phyloP scores from a whole-genome alignment of 192 early-diverging fungal genomes.

The Irineochytrium annulatum region DNA sequence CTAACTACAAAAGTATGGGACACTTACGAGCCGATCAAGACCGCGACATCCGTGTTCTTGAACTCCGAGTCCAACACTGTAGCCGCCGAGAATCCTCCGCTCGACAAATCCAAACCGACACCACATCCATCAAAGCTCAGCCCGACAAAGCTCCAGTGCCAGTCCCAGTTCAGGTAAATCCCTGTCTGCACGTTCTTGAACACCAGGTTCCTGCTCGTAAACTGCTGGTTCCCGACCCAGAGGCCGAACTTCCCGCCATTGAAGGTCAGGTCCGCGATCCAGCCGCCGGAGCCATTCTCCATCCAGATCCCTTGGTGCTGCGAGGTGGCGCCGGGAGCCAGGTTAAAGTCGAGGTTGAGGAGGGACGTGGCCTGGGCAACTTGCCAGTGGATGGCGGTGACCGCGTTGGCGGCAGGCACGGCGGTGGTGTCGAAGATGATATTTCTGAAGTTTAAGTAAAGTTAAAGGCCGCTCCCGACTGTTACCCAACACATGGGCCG shows the following conservation, averaged over 20 bases:
- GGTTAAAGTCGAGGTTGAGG: conserved; percentile 27
- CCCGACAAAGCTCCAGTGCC: conserved; percentile 37
- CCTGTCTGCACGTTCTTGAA: conserved; percentile 29
- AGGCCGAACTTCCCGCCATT: conserved; percentile 34
- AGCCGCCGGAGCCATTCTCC: conserved; percentile 46
- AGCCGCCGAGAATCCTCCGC: conserved; percentile 9
- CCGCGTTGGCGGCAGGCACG: conserved; percentile 9
- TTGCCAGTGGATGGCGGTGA: conserved; percentile 42
- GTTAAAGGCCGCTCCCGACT: too few species aligned
- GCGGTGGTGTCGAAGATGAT: conserved; percentile 37
- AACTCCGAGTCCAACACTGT: too few species aligned
- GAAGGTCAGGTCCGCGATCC: conserved; percentile 35
- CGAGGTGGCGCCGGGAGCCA: conserved; percentile 23
- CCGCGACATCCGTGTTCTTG: too few species aligned
- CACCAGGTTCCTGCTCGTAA: conserved; percentile 26
- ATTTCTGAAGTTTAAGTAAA: too few species aligned
- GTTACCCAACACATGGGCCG: too few species aligned
- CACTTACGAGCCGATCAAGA: too few species aligned
- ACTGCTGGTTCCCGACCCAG: conserved; percentile 38
- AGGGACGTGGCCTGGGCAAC: conserved; percentile 43
- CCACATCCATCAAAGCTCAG: conserved; percentile 25
- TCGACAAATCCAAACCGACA: conserved; percentile 30
- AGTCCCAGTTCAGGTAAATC: conserved; percentile 39
- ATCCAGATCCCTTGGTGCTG: conserved; percentile 41
- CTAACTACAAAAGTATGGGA: too few species aligned